A percentile compares a stretch with the other conserved stretches of the same genome.
These are phyloP conservation scores for Sodiomyces alkalinus DNA, from an alignment of 2,329 filamentous ascomycete genomes.

Conservation along the genomic window DNA sequence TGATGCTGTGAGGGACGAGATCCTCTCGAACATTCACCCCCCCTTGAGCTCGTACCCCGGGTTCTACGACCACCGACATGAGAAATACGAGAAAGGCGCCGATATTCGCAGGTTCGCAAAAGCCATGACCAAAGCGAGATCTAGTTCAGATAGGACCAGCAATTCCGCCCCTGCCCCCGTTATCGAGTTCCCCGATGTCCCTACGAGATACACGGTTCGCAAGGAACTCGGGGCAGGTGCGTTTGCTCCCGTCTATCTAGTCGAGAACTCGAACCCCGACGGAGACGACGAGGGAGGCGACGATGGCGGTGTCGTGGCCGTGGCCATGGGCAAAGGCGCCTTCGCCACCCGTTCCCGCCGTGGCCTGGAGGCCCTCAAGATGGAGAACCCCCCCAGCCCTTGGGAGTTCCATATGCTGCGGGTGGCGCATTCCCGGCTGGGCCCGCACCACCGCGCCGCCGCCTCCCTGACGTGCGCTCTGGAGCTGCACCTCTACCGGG, in stretches of 20 bases:
- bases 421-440: constrained; percentile 61
- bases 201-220: constrained; percentile 60
- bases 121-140: constrained; percentile 39
- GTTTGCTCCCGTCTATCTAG: constrained; percentile 88
- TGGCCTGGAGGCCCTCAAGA: constrained; percentile 74
- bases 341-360: constrained; percentile 42
- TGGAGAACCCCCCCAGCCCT: constrained; percentile 73
- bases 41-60: constrained; percentile 60
- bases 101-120: constrained; percentile 79
- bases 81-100: constrained; percentile 47
- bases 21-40: constrained; percentile 60
- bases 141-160: constrained; percentile 45
- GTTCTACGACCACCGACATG: constrained; percentile 57
- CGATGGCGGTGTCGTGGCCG: constrained; percentile 24
- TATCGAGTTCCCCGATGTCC: constrained; percentile 51
- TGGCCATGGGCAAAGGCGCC: constrained; percentile 44
- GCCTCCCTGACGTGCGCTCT: constrained; percentile 72
- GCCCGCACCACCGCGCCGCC: constrained; percentile 51
- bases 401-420: constrained; percentile 98
- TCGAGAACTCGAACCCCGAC: constrained; percentile 51
- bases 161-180: constrained; percentile 43
- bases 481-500: constrained; percentile 80
- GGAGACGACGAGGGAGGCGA: constrained; percentile 25
- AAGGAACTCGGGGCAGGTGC: constrained; percentile 84
- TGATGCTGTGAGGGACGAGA: constrained; percentile 54